Percentiles rank a stretch among this genome's conserved stretches.
phyloP scores from a whole-genome alignment of 2,329 filamentous ascomycete genomes.

The Huntiella decipiens region DNA sequence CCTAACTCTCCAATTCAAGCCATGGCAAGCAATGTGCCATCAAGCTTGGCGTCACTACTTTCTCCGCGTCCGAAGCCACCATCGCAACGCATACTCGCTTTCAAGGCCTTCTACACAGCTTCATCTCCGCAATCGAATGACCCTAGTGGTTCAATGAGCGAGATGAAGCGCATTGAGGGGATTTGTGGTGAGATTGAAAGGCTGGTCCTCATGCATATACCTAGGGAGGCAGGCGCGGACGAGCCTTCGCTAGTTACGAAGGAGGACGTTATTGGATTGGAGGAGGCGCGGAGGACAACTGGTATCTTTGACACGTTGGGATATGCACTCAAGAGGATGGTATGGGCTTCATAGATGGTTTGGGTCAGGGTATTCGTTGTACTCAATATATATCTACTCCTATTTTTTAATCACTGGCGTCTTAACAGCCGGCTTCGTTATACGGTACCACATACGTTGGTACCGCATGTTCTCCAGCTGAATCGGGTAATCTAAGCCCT shows the following conservation, averaged over 20 bases:
- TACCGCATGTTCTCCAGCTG: slow-evolving; percentile 87
- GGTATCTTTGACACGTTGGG: slow-evolving; percentile 72
- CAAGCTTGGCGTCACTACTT: slow-evolving; percentile 25
- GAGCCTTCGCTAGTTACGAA: slow-evolving; percentile 31
- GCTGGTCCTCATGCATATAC: slow-evolving; percentile 32
- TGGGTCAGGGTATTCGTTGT: neutral
- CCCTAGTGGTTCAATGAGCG: slow-evolving; percentile 26
- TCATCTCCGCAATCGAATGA: slow-evolving; percentile 27
- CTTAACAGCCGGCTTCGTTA: slow-evolving; percentile 4
- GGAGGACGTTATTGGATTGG: slow-evolving; percentile 61
- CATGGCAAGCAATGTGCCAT: slow-evolving; percentile 15
- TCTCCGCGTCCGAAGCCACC: slow-evolving; percentile 19
- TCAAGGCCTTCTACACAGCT: slow-evolving; percentile 35
- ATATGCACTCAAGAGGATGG: slow-evolving; percentile 80
- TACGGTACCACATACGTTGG: slow-evolving; percentile 28
- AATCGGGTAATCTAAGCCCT: slow-evolving; percentile 57
- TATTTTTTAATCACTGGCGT: slow-evolving; percentile 5
- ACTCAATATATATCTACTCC: neutral
- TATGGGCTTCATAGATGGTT: slow-evolving; percentile 43
- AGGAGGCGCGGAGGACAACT: slow-evolving; percentile 72
- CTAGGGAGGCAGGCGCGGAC: slow-evolving; percentile 23
- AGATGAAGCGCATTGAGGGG: slow-evolving; percentile 36
- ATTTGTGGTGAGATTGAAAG: slow-evolving; percentile 64
- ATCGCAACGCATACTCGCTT: slow-evolving; percentile 26
- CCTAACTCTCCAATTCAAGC: slow-evolving; percentile 4